Percentiles rank a stretch among this genome's conserved stretches.
Conservation (phyloP, 139 green algal species). For the Trebouxia sp. region DNA sequence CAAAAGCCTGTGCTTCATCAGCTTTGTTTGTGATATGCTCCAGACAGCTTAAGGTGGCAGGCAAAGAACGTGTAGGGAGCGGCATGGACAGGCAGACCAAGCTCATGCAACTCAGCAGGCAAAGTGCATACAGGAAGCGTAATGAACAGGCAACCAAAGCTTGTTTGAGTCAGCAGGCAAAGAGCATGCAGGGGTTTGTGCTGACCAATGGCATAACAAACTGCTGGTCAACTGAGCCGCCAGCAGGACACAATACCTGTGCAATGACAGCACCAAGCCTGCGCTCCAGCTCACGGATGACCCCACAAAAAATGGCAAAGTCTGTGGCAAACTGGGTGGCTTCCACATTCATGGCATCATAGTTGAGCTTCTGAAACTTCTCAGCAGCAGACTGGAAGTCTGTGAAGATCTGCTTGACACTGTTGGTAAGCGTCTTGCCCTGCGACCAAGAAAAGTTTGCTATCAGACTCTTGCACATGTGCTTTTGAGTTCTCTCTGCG, state of each 20-base stretch:
- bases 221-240: neutral
- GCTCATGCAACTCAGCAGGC: no score
- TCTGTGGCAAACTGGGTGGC: constrained; percentile 74
- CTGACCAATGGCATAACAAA: no score
- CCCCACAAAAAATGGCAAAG: constrained; percentile 60
- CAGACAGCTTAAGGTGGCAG: no score
- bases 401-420: constrained; percentile 71
- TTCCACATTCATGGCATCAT: constrained; percentile 84
- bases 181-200: no score
- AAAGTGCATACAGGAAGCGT: no score
- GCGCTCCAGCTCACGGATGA: constrained; percentile 83
- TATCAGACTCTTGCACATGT: no score
- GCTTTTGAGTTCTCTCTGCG: no score
- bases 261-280: constrained; percentile 81
- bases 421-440: constrained; percentile 74
- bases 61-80: no score
- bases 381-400: constrained; percentile 75
- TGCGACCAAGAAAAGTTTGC: neutral
- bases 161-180: no score
- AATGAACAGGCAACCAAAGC: no score
- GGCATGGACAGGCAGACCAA: no score
- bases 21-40: neutral
- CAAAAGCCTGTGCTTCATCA: neutral
- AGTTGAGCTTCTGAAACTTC: constrained; percentile 75
- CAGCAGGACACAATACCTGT: constrained; percentile 49